A percentile compares a stretch with the other conserved stretches of the same genome.
These are phyloP conservation scores for Globisporangium ultimum DNA, from an alignment of 352 stramenopile species.

Conservation along the genomic window DNA sequence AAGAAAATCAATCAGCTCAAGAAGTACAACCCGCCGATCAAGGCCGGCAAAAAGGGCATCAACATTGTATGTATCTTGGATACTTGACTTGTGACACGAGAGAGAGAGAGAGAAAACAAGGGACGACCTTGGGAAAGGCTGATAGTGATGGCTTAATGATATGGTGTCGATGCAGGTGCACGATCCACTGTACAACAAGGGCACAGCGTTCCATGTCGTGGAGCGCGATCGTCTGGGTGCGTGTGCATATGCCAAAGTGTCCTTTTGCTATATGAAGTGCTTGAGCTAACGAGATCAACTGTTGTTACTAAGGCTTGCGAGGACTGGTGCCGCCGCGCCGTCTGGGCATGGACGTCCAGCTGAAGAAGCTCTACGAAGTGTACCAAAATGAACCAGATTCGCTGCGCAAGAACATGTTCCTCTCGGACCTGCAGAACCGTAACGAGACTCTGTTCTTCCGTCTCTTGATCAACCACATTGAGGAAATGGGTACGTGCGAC, in stretches of 20 bases:
- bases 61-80: conserved; percentile 45
- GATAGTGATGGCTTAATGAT: neutral
- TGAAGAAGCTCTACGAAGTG: conserved; percentile 73
- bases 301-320: conserved; percentile 44
- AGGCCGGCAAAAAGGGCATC: conserved; percentile 72
- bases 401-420: conserved; percentile 92
- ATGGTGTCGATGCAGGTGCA: conserved; percentile 36
- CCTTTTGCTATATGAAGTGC: too few relatives aligned
- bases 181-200: conserved; percentile 88
- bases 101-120: neutral
- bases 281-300: neutral
- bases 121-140: too few relatives aligned
- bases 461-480: conserved; percentile 89
- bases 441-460: conserved; percentile 97
- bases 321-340: conserved; percentile 78
- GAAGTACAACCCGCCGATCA: conserved; percentile 81
- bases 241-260: conserved; percentile 1
- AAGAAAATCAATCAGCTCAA: conserved; percentile 57
- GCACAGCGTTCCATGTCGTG: conserved; percentile 80
- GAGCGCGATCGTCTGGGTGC: conserved; percentile 82
- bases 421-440: conserved; percentile 93
- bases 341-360: conserved; percentile 66
- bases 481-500: conserved; percentile 82
- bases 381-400: conserved; percentile 66
- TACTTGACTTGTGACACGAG: neutral